Evolutionary conservation across 345 rosid genomes (phyloP).

Genomic region (Eucalyptus albens): DNA sequence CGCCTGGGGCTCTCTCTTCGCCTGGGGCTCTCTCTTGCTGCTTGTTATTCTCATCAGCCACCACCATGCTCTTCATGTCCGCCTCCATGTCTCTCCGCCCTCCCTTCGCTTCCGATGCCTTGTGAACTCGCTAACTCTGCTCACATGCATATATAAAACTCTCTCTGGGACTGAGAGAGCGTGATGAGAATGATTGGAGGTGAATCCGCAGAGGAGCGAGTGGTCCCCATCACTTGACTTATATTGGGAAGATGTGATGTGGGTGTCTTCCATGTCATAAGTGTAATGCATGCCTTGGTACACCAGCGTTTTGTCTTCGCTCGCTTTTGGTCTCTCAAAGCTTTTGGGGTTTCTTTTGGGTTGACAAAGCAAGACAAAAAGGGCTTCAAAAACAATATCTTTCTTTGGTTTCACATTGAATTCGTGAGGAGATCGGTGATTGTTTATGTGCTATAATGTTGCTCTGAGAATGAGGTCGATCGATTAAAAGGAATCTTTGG

Average conservation of each 20-base stretch:
- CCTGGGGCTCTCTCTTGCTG: neutral
- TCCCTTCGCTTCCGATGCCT: neutral
- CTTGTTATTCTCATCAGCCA: neutral
- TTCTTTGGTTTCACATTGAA: neutral
- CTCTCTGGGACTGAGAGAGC: neutral
- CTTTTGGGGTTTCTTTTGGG: neutral
- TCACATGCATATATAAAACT: neutral
- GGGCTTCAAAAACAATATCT: neutral
- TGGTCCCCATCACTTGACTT: neutral
- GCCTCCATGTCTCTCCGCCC: neutral
- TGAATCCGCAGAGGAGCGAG: neutral
- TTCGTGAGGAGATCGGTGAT: neutral
- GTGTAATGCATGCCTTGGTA: neutral
- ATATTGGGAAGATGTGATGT: neutral
- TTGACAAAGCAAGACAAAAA: neutral
- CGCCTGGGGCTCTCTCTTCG: neutral
- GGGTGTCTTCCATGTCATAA: neutral
- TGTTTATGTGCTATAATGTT: neutral
- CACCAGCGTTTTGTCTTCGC: neutral
- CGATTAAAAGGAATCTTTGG: neutral
- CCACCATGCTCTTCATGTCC: neutral
- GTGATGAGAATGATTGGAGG: neutral
- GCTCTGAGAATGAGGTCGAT: neutral
- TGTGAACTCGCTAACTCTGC: neutral
- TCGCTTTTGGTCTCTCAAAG: neutral